These are phyloP conservation scores for Heritiera fomes DNA, from an alignment of 345 rosid genomes.

Conservation along the genomic window DNA sequence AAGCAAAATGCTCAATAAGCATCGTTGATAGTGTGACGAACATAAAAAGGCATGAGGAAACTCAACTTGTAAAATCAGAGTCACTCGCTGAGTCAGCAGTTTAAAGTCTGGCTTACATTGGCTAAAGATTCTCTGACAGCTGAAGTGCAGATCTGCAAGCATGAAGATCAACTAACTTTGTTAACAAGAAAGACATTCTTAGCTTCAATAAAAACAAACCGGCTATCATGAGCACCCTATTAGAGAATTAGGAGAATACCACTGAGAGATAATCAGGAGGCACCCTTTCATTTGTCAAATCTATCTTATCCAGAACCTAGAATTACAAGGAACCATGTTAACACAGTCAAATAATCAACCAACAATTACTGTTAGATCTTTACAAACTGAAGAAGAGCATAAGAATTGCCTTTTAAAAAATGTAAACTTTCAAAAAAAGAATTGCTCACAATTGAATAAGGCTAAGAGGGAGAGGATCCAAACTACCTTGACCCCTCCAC, in stretches of 20 bases:
- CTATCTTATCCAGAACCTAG: slow-evolving; percentile 74
- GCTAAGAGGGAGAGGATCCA: neutral
- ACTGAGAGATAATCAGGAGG: slow-evolving; percentile 63
- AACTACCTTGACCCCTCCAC: neutral
- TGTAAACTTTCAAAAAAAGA: neutral
- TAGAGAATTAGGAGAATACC: slow-evolving; percentile 40
- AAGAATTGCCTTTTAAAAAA: neutral
- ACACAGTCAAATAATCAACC: neutral
- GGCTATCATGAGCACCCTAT: neutral
- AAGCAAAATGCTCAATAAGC: slow-evolving; percentile 27
- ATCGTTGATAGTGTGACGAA: slow-evolving; percentile 14
- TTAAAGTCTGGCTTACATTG: slow-evolving; percentile 67
- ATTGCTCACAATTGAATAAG: neutral
- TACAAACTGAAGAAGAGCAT: neutral
- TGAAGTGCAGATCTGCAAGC: slow-evolving; percentile 75
- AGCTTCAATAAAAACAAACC: slow-evolving; percentile 1
- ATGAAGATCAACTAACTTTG: slow-evolving; percentile 9
- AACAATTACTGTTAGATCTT: neutral
- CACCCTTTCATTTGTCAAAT: slow-evolving; percentile 39
- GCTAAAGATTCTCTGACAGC: slow-evolving; percentile 87
- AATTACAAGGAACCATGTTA: slow-evolving; percentile 22
- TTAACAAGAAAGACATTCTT: slow-evolving; percentile 1
- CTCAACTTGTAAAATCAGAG: slow-evolving; percentile 44
- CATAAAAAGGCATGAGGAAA: slow-evolving; percentile 23
- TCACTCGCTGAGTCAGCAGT: slow-evolving; percentile 37